A percentile compares a stretch with the other conserved stretches of the same genome.
phyloP scores from a whole-genome alignment of 257 asterid genomes.

The Mitragyna speciosa region DNA sequence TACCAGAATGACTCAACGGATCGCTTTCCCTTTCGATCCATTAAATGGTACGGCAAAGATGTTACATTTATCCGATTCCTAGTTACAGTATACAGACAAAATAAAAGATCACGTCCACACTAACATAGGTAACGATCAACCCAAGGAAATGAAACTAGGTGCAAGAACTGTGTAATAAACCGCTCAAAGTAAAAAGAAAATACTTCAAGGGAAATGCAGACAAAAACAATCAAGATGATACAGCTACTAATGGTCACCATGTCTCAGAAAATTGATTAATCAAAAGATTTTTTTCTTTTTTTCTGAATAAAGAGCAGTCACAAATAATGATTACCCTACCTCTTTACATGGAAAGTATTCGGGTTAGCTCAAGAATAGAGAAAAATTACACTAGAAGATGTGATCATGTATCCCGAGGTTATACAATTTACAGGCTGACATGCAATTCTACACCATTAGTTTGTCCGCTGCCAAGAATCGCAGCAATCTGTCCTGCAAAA shows the following conservation, averaged over 20 bases:
- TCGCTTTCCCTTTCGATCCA: too few species aligned
- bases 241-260: neutral
- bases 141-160: neutral
- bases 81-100: neutral
- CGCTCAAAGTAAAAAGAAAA: too few species aligned
- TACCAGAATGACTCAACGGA: too few species aligned
- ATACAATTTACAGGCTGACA: conserved; percentile 1
- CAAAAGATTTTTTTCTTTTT: neutral
- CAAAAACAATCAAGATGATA: neutral
- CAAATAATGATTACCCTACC: neutral
- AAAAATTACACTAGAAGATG: neutral
- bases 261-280: neutral
- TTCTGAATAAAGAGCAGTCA: neutral
- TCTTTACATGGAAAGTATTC: neutral
- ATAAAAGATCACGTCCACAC: too few species aligned
- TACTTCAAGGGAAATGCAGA: too few species aligned
- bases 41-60: too few species aligned
- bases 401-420: neutral
- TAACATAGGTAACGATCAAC: too few species aligned
- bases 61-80: too few species aligned
- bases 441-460: neutral
- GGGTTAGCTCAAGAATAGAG: neutral
- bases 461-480: neutral
- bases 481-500: conserved; percentile 2
- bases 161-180: neutral